Base-by-base conservation (phyloP, 108 stramenopile genomes). In the Nitzschia sp. region DNA sequence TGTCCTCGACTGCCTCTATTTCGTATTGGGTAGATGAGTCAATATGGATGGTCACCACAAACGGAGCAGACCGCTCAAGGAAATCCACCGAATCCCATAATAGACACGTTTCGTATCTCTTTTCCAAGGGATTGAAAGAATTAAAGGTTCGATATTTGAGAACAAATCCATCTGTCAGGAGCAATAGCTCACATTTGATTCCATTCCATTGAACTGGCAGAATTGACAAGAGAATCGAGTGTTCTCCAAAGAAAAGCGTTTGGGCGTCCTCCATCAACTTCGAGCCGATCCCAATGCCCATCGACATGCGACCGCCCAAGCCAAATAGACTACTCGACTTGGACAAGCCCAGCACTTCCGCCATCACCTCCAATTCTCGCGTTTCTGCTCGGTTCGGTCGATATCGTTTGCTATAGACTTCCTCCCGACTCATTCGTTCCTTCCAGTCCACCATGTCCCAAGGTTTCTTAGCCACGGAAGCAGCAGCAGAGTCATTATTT, bases 131-230 rank as follows among this genome's bases (percentile, higher is more conserved):
- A 46, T 75, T 50, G 46, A 26, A 47, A 19, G 25, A 6, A 44
- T 63, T 69, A 19, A 27, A 2, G 45, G 61, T 55, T 26, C 41
- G n/a, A n/a, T 68, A 67, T 5, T 22, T 56, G 29, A 79, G 31
- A 13, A 80, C 38, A 30, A 84, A 84, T 9, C 83, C 83, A 63
- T 77, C 76, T 17, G 83, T 80, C 2, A 84, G 58, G 13, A 79
- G 28, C 17, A 73, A 36, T 9, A 83, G 21, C 52, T 76, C 75
- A 34, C 69, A 67, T 19, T 68, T 63, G 21, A 59, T 57, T 27
- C 53, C 45, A 19, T 71, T 36, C 28, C 58, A 59, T 28, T 53
- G 59, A 0, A 68, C 29, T 25, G 16, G 36, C 19, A 71, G 32
- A 36, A 50, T 54, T 28, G 64, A 57, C 15, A 75, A 19, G 17